phyloP scores from a whole-genome alignment of 2,329 filamentous ascomycete species.

The Ceratocystis huliohia region DNA sequence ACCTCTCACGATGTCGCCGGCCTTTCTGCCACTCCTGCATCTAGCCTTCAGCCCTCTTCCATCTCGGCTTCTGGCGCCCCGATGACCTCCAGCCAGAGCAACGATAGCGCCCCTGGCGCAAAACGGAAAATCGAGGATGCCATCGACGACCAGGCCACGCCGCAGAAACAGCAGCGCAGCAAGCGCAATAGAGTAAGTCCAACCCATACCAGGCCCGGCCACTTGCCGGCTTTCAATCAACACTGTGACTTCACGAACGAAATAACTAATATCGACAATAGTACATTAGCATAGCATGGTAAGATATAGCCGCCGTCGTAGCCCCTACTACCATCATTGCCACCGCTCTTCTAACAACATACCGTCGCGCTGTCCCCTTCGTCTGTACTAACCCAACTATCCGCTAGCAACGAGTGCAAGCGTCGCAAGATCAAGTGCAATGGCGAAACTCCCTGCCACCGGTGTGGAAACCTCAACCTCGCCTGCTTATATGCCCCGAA shows the following conservation, averaged over 20 bases:
- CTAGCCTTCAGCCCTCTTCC: neutral
- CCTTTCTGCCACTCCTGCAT: neutral
- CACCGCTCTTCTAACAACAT: neutral
- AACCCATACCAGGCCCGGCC: neutral
- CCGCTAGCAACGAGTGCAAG: slow-evolving; percentile 55
- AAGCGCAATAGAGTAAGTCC: slow-evolving; percentile 46
- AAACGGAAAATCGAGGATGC: slow-evolving; percentile 30
- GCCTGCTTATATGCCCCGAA: slow-evolving; percentile 54
- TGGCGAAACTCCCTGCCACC: slow-evolving; percentile 53
- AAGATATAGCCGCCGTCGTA: slow-evolving; percentile 21
- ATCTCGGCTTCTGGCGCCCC: neutral
- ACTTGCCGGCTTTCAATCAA: too few species aligned
- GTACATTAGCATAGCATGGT: slow-evolving; percentile 53
- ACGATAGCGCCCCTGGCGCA: slow-evolving; percentile 14
- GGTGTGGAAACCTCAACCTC: slow-evolving; percentile 56
- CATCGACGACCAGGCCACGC: slow-evolving; percentile 31
- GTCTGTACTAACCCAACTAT: slow-evolving; percentile 2
- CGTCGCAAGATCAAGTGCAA: slow-evolving; percentile 66
- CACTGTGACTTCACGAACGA: neutral
- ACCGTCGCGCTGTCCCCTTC: neutral
- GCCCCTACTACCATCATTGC: slow-evolving; percentile 15
- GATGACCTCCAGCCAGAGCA: neutral
- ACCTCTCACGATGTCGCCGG: neutral
- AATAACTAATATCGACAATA: slow-evolving; percentile 24
- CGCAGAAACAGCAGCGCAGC: slow-evolving; percentile 42